Evolutionary conservation across 2,329 filamentous ascomycete genomes (phyloP), one percentile per base, ranked within the genome.

Genomic region (Plectosphaerella cucumerina): DNA sequence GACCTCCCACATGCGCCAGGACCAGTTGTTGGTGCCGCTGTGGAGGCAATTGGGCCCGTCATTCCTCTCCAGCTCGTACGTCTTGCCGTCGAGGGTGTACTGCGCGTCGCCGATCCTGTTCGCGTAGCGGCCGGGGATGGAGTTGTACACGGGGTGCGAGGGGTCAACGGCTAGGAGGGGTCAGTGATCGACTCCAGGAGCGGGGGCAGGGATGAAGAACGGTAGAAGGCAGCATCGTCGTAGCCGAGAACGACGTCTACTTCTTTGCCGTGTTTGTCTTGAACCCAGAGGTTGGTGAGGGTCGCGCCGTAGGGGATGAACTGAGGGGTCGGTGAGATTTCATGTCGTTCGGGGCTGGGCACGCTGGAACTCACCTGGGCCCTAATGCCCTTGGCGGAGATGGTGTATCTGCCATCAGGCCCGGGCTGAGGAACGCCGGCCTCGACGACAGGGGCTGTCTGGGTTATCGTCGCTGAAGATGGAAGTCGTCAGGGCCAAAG

Each of bases 181-280:
- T 42, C n/a, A 42, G 39, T 18, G 15, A 10, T 39, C 3, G 5
- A 14, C 15, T 42, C 4, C 33, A 35, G 31, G 44, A n/a, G 26
- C 6, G 17, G 18, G 44, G 21, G 18, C 44, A n/a, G n/a, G n/a
- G n/a, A n/a, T 47, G 14, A 31, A 31, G 26, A 55, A 75, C 72
- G 72, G 62, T 86, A 86, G 62, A 78, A 78, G 20, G 70, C 72
- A 21, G 76, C 74, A 59, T 84, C 80, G 61, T 86, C 82, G 61
- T 81, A 85, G 9, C 83, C 83, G 10, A 86, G 72, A 2, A 86
- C 81, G 34, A 86, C 75, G 54, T 86, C 82, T 47, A 84, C 75
- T 58, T 82, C 77, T 18, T 80, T 69, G 50, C 82, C 82, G 50
- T 81, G 71, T 58, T 81, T 81, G 65, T 85, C 82, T 54, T 78